Base-by-base conservation (phyloP, 805 yeast genomes). In the Wickerhamiella nectarea region DNA sequence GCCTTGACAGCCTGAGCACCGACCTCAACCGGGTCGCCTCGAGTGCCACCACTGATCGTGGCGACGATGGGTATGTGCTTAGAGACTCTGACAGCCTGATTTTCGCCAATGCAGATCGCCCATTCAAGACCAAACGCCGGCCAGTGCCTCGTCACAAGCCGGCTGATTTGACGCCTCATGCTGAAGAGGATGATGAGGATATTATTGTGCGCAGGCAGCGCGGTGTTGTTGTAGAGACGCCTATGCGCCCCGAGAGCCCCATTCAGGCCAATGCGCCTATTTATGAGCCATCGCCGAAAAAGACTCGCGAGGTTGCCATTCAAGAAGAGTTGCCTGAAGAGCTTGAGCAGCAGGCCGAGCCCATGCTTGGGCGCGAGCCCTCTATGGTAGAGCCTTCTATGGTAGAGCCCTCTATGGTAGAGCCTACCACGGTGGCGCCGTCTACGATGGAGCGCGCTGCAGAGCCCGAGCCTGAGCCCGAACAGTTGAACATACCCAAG, bases 11-110 rank as follows among this genome's bases (percentile, higher is more conserved):
- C 33, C 12, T 46, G 12, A 34, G 36, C 31, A 31, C 42, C 4
- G 49, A 43, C 17, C 25, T 46, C 6, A 43, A 43, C 22, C 38
- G 46, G 8, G 41, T 40, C 12, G 28, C 45, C 15, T 34, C 43
- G 6, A 11, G 21, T 18, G 34, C 37, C 6, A 34, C 36, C 4
- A 15, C 35, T 2, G 38, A 34, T 11, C 33, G 12, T n/a, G 29
- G 8, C 10, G 38, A 25, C 18, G 7, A 36, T 4, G 48, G 48
- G 10, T 45, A 45, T 15, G 33, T 43, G 10, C 35, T 45, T 19
- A 39, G 45, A 15, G 48, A 45, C 37, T 34, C 33, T 14, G 43
- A 43, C 22, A 38, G 45, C 19, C 15, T 42, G 12, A 42, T 42
- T 20, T 7, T 34, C 4, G 45, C 45, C 26, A 41, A 39, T 9